Evolutionary conservation across 2,329 filamentous ascomycete genomes (phyloP).

Genomic region (Aspergillus glaucus): DNA sequence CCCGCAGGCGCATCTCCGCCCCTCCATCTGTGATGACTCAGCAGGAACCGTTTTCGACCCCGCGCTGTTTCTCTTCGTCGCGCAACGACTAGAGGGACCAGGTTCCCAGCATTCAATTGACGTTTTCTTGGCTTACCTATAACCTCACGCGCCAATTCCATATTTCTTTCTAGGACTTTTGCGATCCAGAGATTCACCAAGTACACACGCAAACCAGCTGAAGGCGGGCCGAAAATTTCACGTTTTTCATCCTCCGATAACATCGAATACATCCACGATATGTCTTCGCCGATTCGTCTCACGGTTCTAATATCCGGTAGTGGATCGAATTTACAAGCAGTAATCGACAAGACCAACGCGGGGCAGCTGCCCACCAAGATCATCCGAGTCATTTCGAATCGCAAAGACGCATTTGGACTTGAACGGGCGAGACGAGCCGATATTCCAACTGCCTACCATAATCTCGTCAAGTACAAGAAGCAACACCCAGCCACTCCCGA

Average conservation of each 20-base stretch:
- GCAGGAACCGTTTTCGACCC: conserved; percentile 1
- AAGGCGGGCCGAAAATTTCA: neutral
- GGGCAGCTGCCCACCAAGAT: conserved; percentile 48
- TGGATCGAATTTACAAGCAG: conserved; percentile 72
- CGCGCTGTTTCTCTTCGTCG: neutral
- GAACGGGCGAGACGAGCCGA: conserved; percentile 52
- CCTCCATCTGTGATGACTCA: conserved; percentile 7
- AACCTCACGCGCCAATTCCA: neutral
- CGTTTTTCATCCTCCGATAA: neutral
- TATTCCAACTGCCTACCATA: conserved; percentile 75
- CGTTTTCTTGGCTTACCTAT: neutral
- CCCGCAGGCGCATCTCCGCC: conserved; percentile 5
- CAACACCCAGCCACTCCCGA: conserved; percentile 53
- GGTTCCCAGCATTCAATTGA: neutral
- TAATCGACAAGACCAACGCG: conserved; percentile 56
- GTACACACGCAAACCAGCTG: neutral
- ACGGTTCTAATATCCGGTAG: conserved; percentile 66
- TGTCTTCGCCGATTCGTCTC: conserved; percentile 43
- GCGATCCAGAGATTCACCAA: neutral
- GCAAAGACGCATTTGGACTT: conserved; percentile 59
- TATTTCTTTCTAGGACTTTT: neutral
- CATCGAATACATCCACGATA: conserved; percentile 4
- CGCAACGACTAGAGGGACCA: neutral
- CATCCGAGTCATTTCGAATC: conserved; percentile 60
- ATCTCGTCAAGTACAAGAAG: conserved; percentile 70